These are phyloP conservation scores for Bruguiera gymnorhiza DNA, from an alignment of 345 rosid genomes.

Conservation along the genomic window DNA sequence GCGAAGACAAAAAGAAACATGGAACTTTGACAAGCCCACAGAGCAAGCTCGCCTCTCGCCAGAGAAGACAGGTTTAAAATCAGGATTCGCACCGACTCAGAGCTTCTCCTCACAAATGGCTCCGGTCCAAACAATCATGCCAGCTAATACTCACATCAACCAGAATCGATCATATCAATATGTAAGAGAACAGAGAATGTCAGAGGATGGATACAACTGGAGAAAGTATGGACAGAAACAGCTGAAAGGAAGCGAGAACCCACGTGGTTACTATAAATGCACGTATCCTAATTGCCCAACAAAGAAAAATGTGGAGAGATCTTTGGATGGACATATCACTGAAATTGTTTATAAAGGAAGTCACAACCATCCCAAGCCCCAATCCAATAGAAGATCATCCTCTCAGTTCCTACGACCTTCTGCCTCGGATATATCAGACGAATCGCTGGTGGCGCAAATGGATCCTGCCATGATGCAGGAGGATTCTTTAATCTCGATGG, in stretches of 20 bases:
- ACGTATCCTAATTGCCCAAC: conserved; percentile 28
- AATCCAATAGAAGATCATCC: conserved; percentile 18
- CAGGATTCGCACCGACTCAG: conserved; percentile 37
- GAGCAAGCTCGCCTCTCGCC: conserved; percentile 20
- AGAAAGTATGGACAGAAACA: conserved; percentile 35
- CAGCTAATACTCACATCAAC: background rate
- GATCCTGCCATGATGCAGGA: conserved; percentile 21
- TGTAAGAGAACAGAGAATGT: conserved; percentile 16
- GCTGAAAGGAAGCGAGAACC: conserved; percentile 34
- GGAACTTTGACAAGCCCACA: conserved; percentile 35
- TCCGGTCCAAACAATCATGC: conserved; percentile 30
- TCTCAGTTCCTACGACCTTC: conserved; percentile 11
- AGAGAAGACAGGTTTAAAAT: conserved; percentile 26
- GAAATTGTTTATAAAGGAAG: conserved; percentile 33
- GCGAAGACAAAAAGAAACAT: conserved; percentile 31
- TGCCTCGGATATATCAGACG: conserved; percentile 9
- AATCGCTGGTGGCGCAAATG: background rate
- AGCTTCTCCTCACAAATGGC: conserved; percentile 18
- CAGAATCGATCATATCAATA: conserved; percentile 11
- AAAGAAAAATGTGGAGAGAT: conserved; percentile 33
- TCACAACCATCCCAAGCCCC: conserved; percentile 32
- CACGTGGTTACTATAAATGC: conserved; percentile 30
- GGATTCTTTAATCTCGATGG: conserved; percentile 24
- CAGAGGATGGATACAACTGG: conserved; percentile 35
- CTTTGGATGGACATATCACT: conserved; percentile 32